Conservation (phyloP, 768 basidiomycete species). For the Leccinum longicurvipes region DNA sequence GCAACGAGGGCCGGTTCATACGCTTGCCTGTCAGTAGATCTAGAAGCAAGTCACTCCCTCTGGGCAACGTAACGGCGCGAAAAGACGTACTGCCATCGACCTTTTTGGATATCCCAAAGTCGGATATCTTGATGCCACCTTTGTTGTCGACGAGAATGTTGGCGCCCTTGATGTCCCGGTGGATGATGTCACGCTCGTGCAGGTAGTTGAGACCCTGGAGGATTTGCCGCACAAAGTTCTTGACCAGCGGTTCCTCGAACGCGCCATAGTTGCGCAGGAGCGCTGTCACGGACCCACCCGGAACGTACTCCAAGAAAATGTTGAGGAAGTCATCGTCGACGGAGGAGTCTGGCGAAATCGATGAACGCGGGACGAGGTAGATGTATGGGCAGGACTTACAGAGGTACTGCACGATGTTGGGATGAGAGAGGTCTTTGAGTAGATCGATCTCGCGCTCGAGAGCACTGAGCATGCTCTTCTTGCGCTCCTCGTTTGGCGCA, state of each 20-base stretch:
- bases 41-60: conserved; percentile 33
- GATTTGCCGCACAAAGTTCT: conserved; percentile 92
- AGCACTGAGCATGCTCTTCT: conserved; percentile 89
- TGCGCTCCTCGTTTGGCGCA: conserved; percentile 85
- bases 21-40: conserved; percentile 57
- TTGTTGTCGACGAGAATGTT: conserved; percentile 99
- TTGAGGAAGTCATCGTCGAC: conserved; percentile 88
- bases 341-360: conserved; percentile 71
- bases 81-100: conserved; percentile 84
- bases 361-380: neutral
- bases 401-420: conserved; percentile 97
- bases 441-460: conserved; percentile 93
- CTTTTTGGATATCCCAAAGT: conserved; percentile 97
- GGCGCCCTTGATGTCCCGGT: conserved; percentile 98
- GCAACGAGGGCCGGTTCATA: conserved; percentile 85
- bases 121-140: conserved; percentile 95
- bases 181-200: conserved; percentile 91
- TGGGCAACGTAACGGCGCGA: neutral
- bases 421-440: conserved; percentile 87
- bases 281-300: conserved; percentile 90
- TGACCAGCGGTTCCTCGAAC: conserved; percentile 89
- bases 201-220: conserved; percentile 85
- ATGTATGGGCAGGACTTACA: conserved; percentile 50
- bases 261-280: conserved; percentile 88
- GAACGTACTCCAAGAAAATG: conserved; percentile 96